Percentiles rank a stretch among this genome's conserved stretches.
Conservation (phyloP, 495 filamentous ascomycete genomes). For the Neurospora tetrasperma region DNA sequence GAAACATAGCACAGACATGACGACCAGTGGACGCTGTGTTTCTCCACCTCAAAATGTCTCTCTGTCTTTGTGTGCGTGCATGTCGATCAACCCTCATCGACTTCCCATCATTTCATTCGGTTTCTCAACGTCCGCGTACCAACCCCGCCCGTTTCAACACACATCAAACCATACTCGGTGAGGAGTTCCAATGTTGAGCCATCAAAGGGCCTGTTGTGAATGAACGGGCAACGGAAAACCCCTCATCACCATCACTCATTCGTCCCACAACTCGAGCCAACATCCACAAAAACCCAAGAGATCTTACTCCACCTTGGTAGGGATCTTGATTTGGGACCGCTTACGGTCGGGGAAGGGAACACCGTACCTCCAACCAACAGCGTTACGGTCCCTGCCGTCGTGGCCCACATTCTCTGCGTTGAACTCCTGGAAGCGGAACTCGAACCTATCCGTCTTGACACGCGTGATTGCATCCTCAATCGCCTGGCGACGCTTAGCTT, state of each 20-base stretch:
- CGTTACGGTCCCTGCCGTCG: conserved; percentile 40
- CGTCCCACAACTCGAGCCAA: background rate
- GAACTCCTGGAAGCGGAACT: conserved; percentile 68
- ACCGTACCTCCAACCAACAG: conserved; percentile 51
- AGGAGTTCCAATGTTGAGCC: background rate
- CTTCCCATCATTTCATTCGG: background rate
- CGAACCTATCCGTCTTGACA: conserved; percentile 46
- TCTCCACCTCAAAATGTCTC: background rate
- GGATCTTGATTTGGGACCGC: conserved; percentile 37
- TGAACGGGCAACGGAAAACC: background rate
- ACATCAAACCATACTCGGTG: background rate
- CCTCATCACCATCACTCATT: background rate
- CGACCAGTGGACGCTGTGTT: background rate
- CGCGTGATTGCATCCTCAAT: conserved; percentile 37
- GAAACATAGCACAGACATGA: background rate
- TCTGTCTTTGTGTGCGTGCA: background rate
- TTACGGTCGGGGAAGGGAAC: conserved; percentile 38
- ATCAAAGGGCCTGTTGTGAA: background rate
- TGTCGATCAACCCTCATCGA: background rate
- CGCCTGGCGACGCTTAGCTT: conserved; percentile 29
- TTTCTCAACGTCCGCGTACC: background rate
- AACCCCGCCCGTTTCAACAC: background rate
- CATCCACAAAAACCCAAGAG: background rate
- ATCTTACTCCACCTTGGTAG: conserved; percentile 28
- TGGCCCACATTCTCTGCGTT: conserved; percentile 37